Base-by-base conservation (phyloP, 2,329 filamentous ascomycete species). In the Trichoderma cornu-damae region DNA sequence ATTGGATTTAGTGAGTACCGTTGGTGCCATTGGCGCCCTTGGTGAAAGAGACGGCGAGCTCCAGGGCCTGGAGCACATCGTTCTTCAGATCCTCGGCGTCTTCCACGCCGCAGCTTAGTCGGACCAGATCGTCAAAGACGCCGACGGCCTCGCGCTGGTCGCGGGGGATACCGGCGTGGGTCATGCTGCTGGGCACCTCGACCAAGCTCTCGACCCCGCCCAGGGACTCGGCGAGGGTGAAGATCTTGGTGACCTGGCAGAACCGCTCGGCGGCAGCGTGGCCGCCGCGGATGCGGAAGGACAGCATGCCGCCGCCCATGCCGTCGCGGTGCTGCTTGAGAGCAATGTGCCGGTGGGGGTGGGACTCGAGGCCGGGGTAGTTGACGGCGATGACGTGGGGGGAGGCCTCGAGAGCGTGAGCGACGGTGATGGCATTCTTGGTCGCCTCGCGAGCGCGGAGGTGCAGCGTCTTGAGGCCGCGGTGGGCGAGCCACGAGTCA, bases 401-500 rank as follows among this genome's bases (percentile, higher is more conserved):
- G 35, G 89, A 95, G 24, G 82, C 79, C 69, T 94, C 87, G 50
- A 99, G 86, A 22, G 88, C 85, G 44, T 77, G 73, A 8, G 92
- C 91, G 24, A 99, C 84, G 46, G 83, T 78, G 6, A 84, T 84
- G 8, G 93, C 94, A 74, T 97, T 97, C 65, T 76, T 79, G 62
- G 82, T 88, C 16, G 93, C 90, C 73, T 96, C 90, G 61, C 88
- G 85, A 8, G 90, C 93, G 66, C 94, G 89, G 47, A 99, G 82
- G 75, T 99, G 94, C 40, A 99, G 83, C 3, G 94, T 99, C 81
- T 99, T 99, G 65, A 96, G 82, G 65, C 94, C 94, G 62, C 94
- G 87, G 77, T 99, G 94, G 49, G 94, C 94, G 62, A 99, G 89
- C 94, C 94, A 99, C 77, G 87, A 91, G 79, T 99, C 94, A 69